A percentile compares a stretch with the other conserved stretches of the same genome.
Evolutionary conservation across 2,329 filamentous ascomycete species (phyloP).

Genomic region (Stemphylium beticola): DNA sequence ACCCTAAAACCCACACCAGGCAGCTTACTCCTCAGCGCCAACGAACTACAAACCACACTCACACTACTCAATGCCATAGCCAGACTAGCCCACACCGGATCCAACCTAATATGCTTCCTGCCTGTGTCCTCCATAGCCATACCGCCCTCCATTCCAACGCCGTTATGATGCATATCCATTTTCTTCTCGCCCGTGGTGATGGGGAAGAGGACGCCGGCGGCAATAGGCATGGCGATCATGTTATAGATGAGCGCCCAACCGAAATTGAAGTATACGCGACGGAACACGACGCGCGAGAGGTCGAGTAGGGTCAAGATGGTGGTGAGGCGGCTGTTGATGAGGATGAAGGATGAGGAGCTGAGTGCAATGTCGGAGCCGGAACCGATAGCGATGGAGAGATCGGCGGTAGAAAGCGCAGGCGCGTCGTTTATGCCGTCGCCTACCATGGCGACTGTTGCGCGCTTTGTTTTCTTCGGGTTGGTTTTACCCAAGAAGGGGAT

Average conservation of each 20-base stretch:
- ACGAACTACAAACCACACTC: slow-evolving; percentile 82
- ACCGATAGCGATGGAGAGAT: slow-evolving; percentile 82
- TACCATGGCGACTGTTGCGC: slow-evolving; percentile 77
- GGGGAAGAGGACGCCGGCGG: slow-evolving; percentile 78
- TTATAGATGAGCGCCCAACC: slow-evolving; percentile 87
- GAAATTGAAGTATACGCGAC: slow-evolving; percentile 83
- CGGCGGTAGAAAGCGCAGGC: slow-evolving; percentile 77
- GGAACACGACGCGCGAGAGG: slow-evolving; percentile 74
- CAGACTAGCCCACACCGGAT: slow-evolving; percentile 85
- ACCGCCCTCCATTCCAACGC: slow-evolving; percentile 37
- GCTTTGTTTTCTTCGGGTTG: slow-evolving; percentile 24
- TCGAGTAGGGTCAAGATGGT: slow-evolving; percentile 75
- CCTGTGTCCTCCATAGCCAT: slow-evolving; percentile 47
- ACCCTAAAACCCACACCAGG: slow-evolving; percentile 54
- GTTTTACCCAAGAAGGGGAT: slow-evolving; percentile 21
- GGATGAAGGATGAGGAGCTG: slow-evolving; percentile 79
- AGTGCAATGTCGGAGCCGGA: slow-evolving; percentile 84
- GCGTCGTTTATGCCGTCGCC: slow-evolving; percentile 89
- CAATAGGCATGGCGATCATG: slow-evolving; percentile 75
- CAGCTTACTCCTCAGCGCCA: slow-evolving; percentile 66
- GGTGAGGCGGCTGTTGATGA: slow-evolving; percentile 72
- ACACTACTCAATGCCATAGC: slow-evolving; percentile 94
- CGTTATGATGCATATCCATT: slow-evolving; percentile 52
- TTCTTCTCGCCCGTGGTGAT: slow-evolving; percentile 54
- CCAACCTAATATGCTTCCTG: slow-evolving; percentile 66